Base-by-base conservation (phyloP, 2,329 filamentous ascomycete species). In the Laburnicola sp. region DNA sequence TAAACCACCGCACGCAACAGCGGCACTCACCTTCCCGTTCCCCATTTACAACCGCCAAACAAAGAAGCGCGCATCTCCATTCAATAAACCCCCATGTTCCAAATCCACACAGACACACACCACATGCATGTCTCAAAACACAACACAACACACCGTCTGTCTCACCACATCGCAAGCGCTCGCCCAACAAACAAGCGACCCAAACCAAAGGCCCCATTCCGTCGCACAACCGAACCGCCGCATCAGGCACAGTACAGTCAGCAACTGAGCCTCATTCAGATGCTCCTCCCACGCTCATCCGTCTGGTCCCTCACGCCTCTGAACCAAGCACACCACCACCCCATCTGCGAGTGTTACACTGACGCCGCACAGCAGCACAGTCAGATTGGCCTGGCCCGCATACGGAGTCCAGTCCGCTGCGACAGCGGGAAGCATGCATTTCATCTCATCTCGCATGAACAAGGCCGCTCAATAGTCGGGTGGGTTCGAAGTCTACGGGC, bases 271-370 rank as follows among this genome's bases (percentile, higher is more conserved):
- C 32, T 34, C 43, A 16, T 16, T 16, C 43, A 31, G 16, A 6
- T 32, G 27, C 27, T 26, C 34, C 25, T 26, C 34, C 25, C 25
- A 31, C 34, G 30, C 22, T 34, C 22, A 22, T 21, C 27, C 27
- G 30, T 21, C 27, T 21, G 38, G 23, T 31, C 39, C 5, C n/a
- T 26, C 22, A 30, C 16, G 16, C 16, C 16, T 44, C 41, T 30
- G 40, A 25, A 44, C 35, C 42, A 28, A 28, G 16, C 16, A 16
- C 16, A 16, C 16, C 21, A 21, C 42, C 35, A 9, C 23, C 28
- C 6, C 42, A 45, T 45, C 42, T 45, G 25, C 43, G 16, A 45
- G 26, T 30, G 10, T 31, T 4, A 11, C 34, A 37, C 43, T 31
- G n/a, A 45, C 25, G 6, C 43, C 16, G 16, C 16, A 16, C 16